These are phyloP conservation scores for Amyloporia xantha DNA, from an alignment of 768 basidiomycete species.

Conservation along the genomic window DNA sequence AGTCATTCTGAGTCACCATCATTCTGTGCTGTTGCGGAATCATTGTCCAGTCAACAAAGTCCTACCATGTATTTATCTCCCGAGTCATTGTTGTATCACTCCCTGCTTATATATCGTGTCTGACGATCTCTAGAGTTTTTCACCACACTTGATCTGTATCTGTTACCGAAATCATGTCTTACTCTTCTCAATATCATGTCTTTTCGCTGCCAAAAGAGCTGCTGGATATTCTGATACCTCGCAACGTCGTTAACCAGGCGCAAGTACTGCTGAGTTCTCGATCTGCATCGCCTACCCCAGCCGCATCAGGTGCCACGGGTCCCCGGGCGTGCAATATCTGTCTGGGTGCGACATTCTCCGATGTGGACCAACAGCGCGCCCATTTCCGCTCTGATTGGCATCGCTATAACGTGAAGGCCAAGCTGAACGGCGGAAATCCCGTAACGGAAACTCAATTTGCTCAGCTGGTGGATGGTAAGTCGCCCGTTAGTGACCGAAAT, in stretches of 20 bases:
- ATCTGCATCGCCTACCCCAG: constrained; percentile 20
- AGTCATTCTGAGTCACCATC: no score
- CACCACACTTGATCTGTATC: neutral
- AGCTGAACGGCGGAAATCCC: constrained; percentile 53
- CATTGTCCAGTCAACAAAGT: no score
- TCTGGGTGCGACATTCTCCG: constrained; percentile 57
- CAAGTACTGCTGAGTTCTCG: constrained; percentile 29
- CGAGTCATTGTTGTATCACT: no score
- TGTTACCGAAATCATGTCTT: constrained; percentile 7
- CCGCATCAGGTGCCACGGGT: constrained; percentile 29
- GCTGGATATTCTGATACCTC: constrained; percentile 62
- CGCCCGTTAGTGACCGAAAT: neutral
- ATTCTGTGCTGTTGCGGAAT: no score
- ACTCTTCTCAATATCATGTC: constrained; percentile 44
- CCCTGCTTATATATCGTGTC: no score
- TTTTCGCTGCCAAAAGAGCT: constrained; percentile 69
- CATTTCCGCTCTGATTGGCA: constrained; percentile 98
- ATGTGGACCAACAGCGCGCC: constrained; percentile 73
- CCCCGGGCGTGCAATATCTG: constrained; percentile 68
- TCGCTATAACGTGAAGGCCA: constrained; percentile 90
- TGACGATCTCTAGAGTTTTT: no score
- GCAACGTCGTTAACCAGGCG: constrained; percentile 45
- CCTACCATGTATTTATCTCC: no score
- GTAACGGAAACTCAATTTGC: constrained; percentile 69
- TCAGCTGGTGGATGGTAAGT: constrained; percentile 74